Conservation (phyloP, 495 filamentous ascomycete species). For the Neurospora tetrasperma region DNA sequence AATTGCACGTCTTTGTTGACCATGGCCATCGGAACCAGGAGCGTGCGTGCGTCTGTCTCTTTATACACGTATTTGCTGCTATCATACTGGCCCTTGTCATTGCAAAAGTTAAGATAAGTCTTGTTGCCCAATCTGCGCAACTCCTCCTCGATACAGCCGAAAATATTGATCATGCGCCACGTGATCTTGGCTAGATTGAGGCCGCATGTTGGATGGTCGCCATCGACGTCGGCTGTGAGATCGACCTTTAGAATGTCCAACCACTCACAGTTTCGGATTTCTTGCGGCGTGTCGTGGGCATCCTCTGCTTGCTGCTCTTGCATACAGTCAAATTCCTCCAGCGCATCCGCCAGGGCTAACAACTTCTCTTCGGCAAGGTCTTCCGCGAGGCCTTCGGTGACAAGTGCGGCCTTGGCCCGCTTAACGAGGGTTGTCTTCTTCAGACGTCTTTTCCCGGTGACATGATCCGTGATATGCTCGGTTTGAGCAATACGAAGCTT, state of each 20-base stretch:
- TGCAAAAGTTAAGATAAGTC: conserved; percentile 6
- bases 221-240: conserved; percentile 21
- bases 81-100: neutral
- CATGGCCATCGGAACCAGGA: neutral
- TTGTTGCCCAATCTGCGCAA: conserved; percentile 40
- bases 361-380: neutral
- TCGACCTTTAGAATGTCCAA: conserved; percentile 19
- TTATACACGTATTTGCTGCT: neutral
- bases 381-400: neutral
- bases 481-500: conserved; percentile 18
- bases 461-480: conserved; percentile 16
- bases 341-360: neutral
- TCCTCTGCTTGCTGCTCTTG: neutral
- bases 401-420: conserved; percentile 10
- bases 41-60: neutral
- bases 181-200: conserved; percentile 22
- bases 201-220: conserved; percentile 17
- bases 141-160: conserved; percentile 48
- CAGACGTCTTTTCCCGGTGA: conserved; percentile 14
- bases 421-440: conserved; percentile 25
- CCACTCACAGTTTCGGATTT: conserved; percentile 6
- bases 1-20: neutral
- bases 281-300: neutral
- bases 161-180: conserved; percentile 12
- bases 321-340: neutral